Base-by-base conservation (phyloP, 306 rosid species). In the Lathyrus sativus region DNA sequence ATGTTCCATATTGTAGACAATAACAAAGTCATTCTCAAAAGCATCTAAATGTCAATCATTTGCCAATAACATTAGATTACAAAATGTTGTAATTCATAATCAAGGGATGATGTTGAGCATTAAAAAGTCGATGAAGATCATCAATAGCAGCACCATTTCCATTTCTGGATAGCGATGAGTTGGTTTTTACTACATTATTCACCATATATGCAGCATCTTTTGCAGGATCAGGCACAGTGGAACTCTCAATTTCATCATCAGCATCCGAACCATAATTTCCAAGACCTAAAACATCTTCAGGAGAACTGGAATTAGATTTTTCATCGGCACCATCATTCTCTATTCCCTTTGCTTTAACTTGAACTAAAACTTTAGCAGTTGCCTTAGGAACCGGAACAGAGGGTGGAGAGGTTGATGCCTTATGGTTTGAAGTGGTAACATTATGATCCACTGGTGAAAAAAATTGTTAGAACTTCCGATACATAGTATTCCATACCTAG, bases 241-340 rank as follows among this genome's bases (percentile, higher is more conserved):
- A 81, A 76, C 78, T 84, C 64, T 80, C 80, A 61, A 85, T 78
- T 72, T 82, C 96, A 80, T 84, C 89, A 67, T 84, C 86, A 7
- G 80, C 89, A 83, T 93, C 99, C 59, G 92, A 90, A 67, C 90
- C 99, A 82, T 93, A 93, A 75, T 81, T 90, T 79, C 84, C 97
- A 79, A 93, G 99, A 70, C 99, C 99, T 78, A 93, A 85, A 68
- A 93, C 78, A 83, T 86, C 89, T 76, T 95, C 99, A 37, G 91
- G 92, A 67, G 85, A 76, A 73, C 84, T 78, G 49, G 88, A 81
- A 80, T 74, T 78, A 43, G 96, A 82, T 67, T 85, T 90, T 68
- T 85, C 88, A 83, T 66, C 35, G 33, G 58, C 65, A 74, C 71
- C 76, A 68, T 74, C 84, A 57, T 59, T 74, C 83, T 85, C 82